Conservation (phyloP, 441 rosid species). For the Erysimum cheiri region DNA sequence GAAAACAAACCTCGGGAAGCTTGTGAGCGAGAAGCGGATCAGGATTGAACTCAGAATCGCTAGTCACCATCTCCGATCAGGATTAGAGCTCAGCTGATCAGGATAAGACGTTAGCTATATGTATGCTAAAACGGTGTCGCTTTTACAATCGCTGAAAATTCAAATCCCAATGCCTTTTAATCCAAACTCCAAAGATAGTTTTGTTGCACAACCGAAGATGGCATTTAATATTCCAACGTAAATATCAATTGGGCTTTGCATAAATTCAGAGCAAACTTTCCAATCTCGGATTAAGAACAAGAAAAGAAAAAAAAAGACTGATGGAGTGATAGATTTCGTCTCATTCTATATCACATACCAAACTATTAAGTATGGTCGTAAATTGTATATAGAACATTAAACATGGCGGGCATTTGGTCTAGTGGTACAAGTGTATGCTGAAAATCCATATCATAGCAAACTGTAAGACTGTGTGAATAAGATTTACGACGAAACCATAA, state of each 20-base stretch:
- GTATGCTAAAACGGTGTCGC: conserved; percentile 19
- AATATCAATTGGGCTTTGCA: neutral
- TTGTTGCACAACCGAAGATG: neutral
- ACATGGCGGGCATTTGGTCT: no score
- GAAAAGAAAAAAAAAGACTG: no score
- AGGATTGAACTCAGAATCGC: conserved; percentile 51
- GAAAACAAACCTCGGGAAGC: conserved; percentile 61
- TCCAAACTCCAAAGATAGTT: neutral
- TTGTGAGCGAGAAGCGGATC: conserved; percentile 61
- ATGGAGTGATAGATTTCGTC: neutral
- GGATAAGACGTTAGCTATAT: conserved; percentile 1
- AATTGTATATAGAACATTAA: neutral
- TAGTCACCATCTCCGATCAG: conserved; percentile 50
- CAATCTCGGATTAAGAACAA: neutral
- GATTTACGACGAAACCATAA: neutral
- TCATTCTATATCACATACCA: neutral
- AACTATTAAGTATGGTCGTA: neutral
- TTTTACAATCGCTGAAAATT: neutral
- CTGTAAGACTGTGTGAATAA: neutral
- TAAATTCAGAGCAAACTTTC: neutral
- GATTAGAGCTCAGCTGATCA: conserved; percentile 12
- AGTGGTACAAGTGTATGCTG: neutral
- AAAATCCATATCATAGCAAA: neutral
- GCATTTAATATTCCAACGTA: neutral
- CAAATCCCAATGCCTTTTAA: conserved; percentile 16